Conservation (phyloP, 2,329 filamentous ascomycete genomes). For the Monosporascus sp. region DNA sequence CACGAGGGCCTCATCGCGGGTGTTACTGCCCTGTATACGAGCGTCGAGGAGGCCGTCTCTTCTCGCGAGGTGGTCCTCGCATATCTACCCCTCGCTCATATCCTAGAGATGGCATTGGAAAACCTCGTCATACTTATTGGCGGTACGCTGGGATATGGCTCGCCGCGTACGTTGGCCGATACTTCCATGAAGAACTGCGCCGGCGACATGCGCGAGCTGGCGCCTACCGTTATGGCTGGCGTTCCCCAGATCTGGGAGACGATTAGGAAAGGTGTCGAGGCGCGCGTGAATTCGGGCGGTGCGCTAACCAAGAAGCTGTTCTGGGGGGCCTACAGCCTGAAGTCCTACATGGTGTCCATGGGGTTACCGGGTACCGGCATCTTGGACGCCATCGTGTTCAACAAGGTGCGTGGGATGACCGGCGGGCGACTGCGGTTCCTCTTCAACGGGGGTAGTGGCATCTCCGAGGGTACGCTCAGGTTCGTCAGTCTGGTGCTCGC, state of each 20-base stretch:
- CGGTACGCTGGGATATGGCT: slow-evolving; percentile 89
- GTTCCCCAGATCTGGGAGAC: slow-evolving; percentile 97
- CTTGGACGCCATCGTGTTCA: slow-evolving; percentile 82
- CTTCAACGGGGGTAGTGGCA: slow-evolving; percentile 90
- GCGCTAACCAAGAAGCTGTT: slow-evolving; percentile 73
- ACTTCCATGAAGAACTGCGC: slow-evolving; percentile 80
- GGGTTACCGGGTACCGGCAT: slow-evolving; percentile 62
- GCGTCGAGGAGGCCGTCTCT: slow-evolving; percentile 73
- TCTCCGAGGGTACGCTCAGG: slow-evolving; percentile 79
- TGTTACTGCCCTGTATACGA: slow-evolving; percentile 73
- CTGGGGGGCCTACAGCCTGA: slow-evolving; percentile 58
- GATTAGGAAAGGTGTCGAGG: slow-evolving; percentile 87
- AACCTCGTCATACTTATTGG: slow-evolving; percentile 86
- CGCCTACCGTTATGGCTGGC: slow-evolving; percentile 84
- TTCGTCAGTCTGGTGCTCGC: slow-evolving; percentile 91
- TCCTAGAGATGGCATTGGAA: slow-evolving; percentile 94
- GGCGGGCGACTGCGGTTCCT: slow-evolving; percentile 84
- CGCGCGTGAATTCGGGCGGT: slow-evolving; percentile 68
- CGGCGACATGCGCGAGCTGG: slow-evolving; percentile 89
- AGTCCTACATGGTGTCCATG: slow-evolving; percentile 51
- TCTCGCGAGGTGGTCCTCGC: slow-evolving; percentile 76
- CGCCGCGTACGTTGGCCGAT: slow-evolving; percentile 83
- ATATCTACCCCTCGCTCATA: slow-evolving; percentile 91
- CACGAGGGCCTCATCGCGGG: slow-evolving; percentile 78
- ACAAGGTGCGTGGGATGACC: slow-evolving; percentile 84